Base-by-base conservation (phyloP, 1,139 yeast species). In the Suhomyces terraborum region DNA sequence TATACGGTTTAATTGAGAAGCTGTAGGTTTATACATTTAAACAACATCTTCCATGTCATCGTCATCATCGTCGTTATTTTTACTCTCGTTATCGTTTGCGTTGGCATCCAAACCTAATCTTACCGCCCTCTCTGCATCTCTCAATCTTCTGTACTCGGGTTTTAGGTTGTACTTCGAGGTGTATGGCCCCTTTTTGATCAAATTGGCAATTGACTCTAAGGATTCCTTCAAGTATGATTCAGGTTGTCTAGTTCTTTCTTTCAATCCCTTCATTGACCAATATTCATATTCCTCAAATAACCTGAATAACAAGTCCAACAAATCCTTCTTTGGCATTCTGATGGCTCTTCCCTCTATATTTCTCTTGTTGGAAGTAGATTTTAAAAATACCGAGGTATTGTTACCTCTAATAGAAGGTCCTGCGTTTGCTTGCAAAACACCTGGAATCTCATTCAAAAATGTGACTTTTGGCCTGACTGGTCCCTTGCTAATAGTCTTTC, bases 221-320 rank as follows among this genome's bases (percentile, higher is more conserved):
- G 93, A 86, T 59, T 91, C 97, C 59, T 93, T 89, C 52, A 93
- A 72, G 61, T 88, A 94, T 3, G 87, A 84, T 61, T 94, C 98
- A 1, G 99, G 99, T 69, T 93, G 99, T 57, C 84, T 84, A 2
- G 98, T 89, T 54, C 96, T 79, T 61, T 93, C 98, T 59, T 89
- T 86, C 48, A 93, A 72, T 27, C 97, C 97, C 64, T 89, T 89
- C 75, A 93, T 75, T 8, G 95, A 84, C 98, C 98, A 93, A 64
- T 91, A 93, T 59, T 93, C 98, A 62, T 87, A 89, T 62, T 91
- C 95, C 61, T 89, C 97, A 63, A 93, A 93, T 53, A 93, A 73
- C 53, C 87, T 77, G 77, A 94, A 93, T 50, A 93, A 70, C 53
- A 88, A 68, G 63, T 91, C 97, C 74, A 93, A 77, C 43, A 93